Percentiles rank a stretch among this genome's conserved stretches.
These are phyloP conservation scores for Prunus persica DNA, from an alignment of 306 rosid species.

Conservation along the genomic window DNA sequence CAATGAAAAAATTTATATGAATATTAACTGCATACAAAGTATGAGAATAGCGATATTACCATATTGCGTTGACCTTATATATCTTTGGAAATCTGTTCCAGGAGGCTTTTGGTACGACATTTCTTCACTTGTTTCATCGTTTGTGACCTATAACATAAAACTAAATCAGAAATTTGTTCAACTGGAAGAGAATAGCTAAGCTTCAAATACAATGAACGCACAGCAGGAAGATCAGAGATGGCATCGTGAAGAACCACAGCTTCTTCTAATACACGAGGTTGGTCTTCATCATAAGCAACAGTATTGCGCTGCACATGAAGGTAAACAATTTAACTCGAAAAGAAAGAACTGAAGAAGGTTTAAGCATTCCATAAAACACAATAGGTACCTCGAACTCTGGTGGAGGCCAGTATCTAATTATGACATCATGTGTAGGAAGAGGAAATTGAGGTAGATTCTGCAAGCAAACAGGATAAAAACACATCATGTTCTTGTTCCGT, in stretches of 20 bases:
- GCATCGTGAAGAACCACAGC: slow-evolving; percentile 80
- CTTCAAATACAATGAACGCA: slow-evolving; percentile 30
- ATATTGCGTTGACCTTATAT: slow-evolving; percentile 65
- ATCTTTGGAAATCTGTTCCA: slow-evolving; percentile 85
- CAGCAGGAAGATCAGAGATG: slow-evolving; percentile 91
- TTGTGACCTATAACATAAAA: slow-evolving; percentile 46
- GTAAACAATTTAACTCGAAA: slow-evolving; percentile 16
- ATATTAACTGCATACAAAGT: not conserved
- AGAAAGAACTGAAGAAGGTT: not conserved
- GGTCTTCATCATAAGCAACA: slow-evolving; percentile 87
- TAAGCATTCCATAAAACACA: not conserved
- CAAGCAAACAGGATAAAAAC: not conserved
- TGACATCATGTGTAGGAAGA: slow-evolving; percentile 84
- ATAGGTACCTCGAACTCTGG: slow-evolving; percentile 69
- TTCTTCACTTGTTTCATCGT: slow-evolving; percentile 57
- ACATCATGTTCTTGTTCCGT: not conserved
- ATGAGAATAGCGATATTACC: slow-evolving; percentile 47
- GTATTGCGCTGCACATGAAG: slow-evolving; percentile 68
- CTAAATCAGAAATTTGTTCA: slow-evolving; percentile 21
- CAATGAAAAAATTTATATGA: not conserved
- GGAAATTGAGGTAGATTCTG: slow-evolving; percentile 94
- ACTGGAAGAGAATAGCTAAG: slow-evolving; percentile 13
- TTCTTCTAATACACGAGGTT: slow-evolving; percentile 64
- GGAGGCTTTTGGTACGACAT: slow-evolving; percentile 63
- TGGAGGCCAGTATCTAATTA: slow-evolving; percentile 84